phyloP scores from a whole-genome alignment of 306 rosid species.

The Rosa persica region DNA sequence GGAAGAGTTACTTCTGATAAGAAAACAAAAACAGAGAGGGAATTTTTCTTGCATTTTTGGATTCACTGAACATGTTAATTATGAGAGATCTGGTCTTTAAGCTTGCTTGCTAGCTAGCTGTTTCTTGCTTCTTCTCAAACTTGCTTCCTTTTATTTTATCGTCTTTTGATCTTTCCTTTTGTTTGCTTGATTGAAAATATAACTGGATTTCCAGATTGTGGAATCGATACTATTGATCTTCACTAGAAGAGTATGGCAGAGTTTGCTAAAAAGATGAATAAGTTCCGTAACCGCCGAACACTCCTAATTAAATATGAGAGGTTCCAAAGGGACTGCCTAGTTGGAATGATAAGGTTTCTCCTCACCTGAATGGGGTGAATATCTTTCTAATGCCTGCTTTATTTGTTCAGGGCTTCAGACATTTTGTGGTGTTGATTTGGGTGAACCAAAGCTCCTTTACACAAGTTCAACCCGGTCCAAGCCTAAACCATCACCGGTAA shows the following conservation, averaged over 20 bases:
- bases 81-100: background rate
- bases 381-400: background rate
- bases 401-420: background rate
- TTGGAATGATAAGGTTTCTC: background rate
- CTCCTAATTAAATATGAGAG: background rate
- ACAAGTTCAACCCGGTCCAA: background rate
- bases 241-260: background rate
- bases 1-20: slow-evolving; percentile 13
- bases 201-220: background rate
- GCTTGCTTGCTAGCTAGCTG: background rate
- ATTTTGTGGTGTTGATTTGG: background rate
- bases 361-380: background rate
- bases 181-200: background rate
- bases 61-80: slow-evolving; percentile 11
- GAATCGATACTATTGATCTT: background rate
- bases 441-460: background rate
- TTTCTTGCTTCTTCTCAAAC: background rate
- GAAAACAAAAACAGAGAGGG: slow-evolving; percentile 10
- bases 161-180: background rate
- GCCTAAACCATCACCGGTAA: no score
- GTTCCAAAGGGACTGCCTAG: background rate
- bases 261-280: background rate
- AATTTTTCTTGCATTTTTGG: slow-evolving; percentile 24
- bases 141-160: background rate
- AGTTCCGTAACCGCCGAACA: background rate